Base-by-base conservation (phyloP, 257 asterid genomes). In the Solanum ossicruentum region DNA sequence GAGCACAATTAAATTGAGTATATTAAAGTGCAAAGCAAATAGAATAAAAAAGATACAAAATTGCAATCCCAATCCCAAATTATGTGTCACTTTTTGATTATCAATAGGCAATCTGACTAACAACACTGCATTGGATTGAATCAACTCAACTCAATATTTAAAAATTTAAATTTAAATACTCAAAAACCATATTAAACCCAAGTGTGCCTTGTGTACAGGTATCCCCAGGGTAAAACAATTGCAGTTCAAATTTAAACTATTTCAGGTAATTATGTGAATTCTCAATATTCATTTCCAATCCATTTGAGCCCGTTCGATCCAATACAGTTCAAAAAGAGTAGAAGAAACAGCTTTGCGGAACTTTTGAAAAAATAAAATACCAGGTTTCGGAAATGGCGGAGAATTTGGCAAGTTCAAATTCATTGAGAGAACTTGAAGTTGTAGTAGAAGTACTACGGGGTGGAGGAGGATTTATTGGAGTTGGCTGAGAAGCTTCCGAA, bases 381-480 rank as follows among this genome's bases (percentile, higher is more conserved):
- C 99, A 96, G 72, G 98, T 92, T 63, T 93, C 95, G 6, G 98
- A 85, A 63, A 93, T 90, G 85, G 94, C 91, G 11, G 98, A 88
- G 87, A 93, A 94, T 85, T 96, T 96, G 28, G 83, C 88, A 23
- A 94, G 92, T 89, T 96, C 99, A 10, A 79, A 55, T 88, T 92
- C 89, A 89, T 93, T 94, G 85, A 94, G 85, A 28, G 99, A 96
- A 86, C 94, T 95, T 6, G 81, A 66, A 54, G 52, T 28, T 41
- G 83, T 67, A 41, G 73, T 85, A 18, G 21, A 71, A 39, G 70
- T 80, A 4, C 43, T 58, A 16, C 39, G 69, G 71, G 72, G 45
- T 16, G 84, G 80, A 10, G 86, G 87, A 4, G 86, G 39, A 83
- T 41, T 88, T 28, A 87, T 51, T 10, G 91, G 89, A 84, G 90